Evolutionary conservation across 2,329 filamentous ascomycete genomes (phyloP).

Genomic region (Penicillium italicum): DNA sequence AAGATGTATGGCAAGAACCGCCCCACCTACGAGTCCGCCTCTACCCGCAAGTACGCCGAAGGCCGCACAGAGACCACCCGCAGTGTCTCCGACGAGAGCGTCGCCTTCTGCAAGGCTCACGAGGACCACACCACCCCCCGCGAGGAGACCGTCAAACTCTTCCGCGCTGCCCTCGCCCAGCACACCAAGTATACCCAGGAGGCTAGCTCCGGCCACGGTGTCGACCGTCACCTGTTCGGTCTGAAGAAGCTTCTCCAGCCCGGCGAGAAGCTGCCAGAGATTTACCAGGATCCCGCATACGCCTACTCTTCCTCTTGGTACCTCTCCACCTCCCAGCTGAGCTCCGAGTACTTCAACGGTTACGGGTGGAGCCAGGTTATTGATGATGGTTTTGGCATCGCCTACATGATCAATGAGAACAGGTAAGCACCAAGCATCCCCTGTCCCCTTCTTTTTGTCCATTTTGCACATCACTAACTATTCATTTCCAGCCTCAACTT

Average conservation of each 20-base stretch:
- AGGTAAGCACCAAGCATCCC: conserved; percentile 52
- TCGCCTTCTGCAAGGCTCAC: conserved; percentile 87
- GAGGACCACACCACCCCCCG: conserved; percentile 62
- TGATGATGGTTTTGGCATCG: conserved; percentile 92
- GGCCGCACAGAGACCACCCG: conserved; percentile 96
- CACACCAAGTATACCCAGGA: conserved; percentile 89
- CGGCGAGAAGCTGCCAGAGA: conserved; percentile 73
- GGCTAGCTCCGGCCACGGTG: conserved; percentile 86
- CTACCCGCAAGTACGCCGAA: conserved; percentile 90
- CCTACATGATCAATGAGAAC: conserved; percentile 99
- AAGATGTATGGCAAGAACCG: conserved; percentile 99
- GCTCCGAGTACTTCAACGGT: conserved; percentile 96
- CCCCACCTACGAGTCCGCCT: conserved; percentile 94
- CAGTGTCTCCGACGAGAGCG: conserved; percentile 82
- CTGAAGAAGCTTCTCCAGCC: conserved; percentile 83
- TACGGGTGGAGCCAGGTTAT: conserved; percentile 99
- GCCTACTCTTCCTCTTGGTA: conserved; percentile 84
- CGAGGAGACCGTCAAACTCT: conserved; percentile 66
- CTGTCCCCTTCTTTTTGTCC: background rate
- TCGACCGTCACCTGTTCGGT: conserved; percentile 95
- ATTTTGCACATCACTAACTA: conserved; percentile 4
- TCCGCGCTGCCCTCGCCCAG: conserved; percentile 74
- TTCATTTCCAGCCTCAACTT: conserved; percentile 72
- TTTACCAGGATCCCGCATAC: conserved; percentile 86
- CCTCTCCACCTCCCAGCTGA: conserved; percentile 82